phyloP scores from a whole-genome alignment of 352 stramenopile species.

The Stramenopiles sp. region DNA sequence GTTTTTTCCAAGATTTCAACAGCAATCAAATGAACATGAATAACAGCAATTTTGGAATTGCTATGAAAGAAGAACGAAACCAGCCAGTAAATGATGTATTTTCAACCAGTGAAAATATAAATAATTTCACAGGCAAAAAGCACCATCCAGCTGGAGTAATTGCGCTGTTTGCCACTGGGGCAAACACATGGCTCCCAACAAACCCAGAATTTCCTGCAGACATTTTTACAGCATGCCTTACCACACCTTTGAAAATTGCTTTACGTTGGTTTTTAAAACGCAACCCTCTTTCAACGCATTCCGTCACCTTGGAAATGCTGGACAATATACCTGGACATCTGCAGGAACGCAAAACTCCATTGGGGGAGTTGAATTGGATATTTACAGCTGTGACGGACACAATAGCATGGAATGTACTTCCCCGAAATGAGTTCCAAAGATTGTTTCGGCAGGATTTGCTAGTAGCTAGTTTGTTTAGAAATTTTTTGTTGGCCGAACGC shows the following conservation, averaged over 20 bases:
- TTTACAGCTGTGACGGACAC: constrained; percentile 99
- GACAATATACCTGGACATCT: constrained; percentile 69
- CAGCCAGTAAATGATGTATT: too few relatives aligned
- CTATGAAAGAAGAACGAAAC: too few relatives aligned
- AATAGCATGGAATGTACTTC: constrained; percentile 97
- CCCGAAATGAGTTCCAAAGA: constrained; percentile 83
- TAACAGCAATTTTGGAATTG: too few relatives aligned
- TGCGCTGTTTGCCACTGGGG: constrained; percentile 78
- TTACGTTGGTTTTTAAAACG: constrained; percentile 90
- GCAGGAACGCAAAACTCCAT: constrained; percentile 69
- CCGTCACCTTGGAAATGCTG: constrained; percentile 32
- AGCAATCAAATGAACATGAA: too few relatives aligned
- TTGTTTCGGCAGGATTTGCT: constrained; percentile 98
- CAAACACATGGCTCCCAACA: constrained; percentile 81
- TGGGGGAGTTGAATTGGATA: constrained; percentile 98
- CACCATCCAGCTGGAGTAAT: constrained; percentile 58
- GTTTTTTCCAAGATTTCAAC: constrained; percentile 71
- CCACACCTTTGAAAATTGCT: constrained; percentile 92
- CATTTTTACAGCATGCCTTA: constrained; percentile 98
- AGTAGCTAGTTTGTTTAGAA: constrained; percentile 88
- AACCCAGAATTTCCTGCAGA: constrained; percentile 91
- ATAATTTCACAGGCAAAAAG: too few relatives aligned
- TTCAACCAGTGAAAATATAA: too few relatives aligned
- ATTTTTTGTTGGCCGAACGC: constrained; percentile 90
- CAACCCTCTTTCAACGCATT: constrained; percentile 60